Conservation (phyloP, 2,329 filamentous ascomycete genomes). For the Colletotrichum euphorbiae region DNA sequence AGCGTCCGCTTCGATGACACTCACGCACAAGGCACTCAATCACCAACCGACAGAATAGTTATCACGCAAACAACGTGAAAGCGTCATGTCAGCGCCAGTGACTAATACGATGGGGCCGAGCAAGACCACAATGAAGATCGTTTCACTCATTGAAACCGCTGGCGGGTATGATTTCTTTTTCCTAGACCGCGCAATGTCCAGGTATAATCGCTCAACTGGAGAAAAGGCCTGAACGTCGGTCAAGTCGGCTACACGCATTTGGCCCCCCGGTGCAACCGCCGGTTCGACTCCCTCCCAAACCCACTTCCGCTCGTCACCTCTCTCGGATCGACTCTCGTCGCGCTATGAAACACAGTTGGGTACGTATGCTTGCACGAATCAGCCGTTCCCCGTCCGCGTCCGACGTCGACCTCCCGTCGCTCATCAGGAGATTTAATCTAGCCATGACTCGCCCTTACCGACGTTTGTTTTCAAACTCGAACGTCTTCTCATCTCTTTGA, state of each 20-base stretch:
- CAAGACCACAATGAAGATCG: neutral
- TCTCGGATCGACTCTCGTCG: constrained; percentile 10
- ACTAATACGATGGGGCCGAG: constrained; percentile 4
- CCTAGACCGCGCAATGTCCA: constrained; percentile 9
- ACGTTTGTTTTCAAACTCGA: neutral
- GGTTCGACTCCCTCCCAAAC: constrained; percentile 2
- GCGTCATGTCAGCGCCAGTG: neutral
- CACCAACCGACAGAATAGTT: neutral
- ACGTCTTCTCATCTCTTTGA: neutral
- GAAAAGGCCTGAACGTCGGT: constrained; percentile 1
- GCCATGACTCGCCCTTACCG: neutral
- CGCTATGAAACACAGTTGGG: constrained; percentile 27
- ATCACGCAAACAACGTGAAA: constrained; percentile 1
- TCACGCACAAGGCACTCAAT: neutral
- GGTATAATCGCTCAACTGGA: neutral
- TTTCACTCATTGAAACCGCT: constrained; percentile 1
- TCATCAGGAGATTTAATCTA: neutral
- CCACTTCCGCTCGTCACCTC: constrained; percentile 2
- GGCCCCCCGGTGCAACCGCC: neutral
- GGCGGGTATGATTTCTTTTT: constrained; percentile 1
- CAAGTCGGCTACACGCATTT: constrained; percentile 20
- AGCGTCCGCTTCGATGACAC: too few species aligned
- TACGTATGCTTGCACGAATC: constrained; percentile 24
- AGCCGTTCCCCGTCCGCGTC: constrained; percentile 13
- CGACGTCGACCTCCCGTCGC: neutral